These are phyloP conservation scores for Pisolithus sp. DNA, from an alignment of 768 basidiomycete species.

Conservation along the genomic window DNA sequence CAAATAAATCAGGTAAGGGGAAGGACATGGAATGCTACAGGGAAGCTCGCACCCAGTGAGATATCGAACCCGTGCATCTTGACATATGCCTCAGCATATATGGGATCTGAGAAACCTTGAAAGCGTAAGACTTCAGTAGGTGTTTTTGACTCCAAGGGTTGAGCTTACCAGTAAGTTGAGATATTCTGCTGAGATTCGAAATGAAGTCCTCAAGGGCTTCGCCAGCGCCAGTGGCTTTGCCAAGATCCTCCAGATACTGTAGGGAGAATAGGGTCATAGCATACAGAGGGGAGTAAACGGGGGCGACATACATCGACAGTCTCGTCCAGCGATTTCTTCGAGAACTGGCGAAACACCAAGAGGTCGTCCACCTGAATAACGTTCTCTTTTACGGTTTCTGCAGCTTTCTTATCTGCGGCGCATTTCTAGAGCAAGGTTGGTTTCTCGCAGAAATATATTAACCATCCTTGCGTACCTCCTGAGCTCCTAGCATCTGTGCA, in stretches of 20 bases:
- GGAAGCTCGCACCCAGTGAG: slow-evolving; percentile 57
- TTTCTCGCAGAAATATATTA: not conserved
- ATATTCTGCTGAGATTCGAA: slow-evolving; percentile 87
- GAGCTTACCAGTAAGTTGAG: slow-evolving; percentile 78
- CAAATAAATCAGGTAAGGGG: not conserved
- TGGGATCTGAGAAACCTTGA: slow-evolving; percentile 92
- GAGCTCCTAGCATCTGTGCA: slow-evolving; percentile 90
- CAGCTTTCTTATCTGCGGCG: slow-evolving; percentile 83
- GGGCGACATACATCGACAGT: slow-evolving; percentile 54
- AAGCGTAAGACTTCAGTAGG: not conserved
- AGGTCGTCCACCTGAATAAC: slow-evolving; percentile 92
- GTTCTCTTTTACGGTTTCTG: slow-evolving; percentile 58
- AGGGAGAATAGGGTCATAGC: not conserved
- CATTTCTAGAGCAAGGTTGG: slow-evolving; percentile 53
- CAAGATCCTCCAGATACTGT: slow-evolving; percentile 85
- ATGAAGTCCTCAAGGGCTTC: slow-evolving; percentile 90
- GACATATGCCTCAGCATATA: slow-evolving; percentile 96
- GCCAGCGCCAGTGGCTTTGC: slow-evolving; percentile 77
- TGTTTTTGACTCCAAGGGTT: not conserved
- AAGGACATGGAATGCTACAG: not conserved
- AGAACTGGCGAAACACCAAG: slow-evolving; percentile 88
- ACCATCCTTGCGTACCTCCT: slow-evolving; percentile 55
- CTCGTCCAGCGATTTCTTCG: slow-evolving; percentile 83
- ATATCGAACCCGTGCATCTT: slow-evolving; percentile 99
- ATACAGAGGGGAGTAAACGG: not conserved